Percentiles rank a stretch among this genome's conserved stretches.
Conservation (phyloP, 768 basidiomycete species). For the Pleurotus cornucopiae region DNA sequence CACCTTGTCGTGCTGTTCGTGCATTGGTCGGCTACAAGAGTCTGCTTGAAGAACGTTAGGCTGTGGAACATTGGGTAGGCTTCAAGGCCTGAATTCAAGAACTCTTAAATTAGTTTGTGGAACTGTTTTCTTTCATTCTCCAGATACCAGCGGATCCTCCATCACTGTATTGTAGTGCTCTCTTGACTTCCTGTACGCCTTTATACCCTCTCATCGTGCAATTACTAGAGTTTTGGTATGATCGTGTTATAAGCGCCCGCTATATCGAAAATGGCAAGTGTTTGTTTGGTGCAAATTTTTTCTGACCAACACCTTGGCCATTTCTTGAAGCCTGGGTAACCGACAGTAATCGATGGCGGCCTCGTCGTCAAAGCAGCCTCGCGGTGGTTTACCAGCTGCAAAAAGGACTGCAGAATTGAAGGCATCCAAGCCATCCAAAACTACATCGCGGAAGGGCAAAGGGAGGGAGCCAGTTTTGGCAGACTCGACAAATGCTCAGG, state of each 20-base stretch:
- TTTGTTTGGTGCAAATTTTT: constrained; percentile 9
- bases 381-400: constrained; percentile 27
- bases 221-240: background rate
- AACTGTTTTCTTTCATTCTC: background rate
- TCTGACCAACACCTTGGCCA: background rate
- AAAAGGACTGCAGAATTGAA: constrained; percentile 18
- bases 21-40: constrained; percentile 57
- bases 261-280: background rate
- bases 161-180: constrained; percentile 3
- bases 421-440: constrained; percentile 14
- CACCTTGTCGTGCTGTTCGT: constrained; percentile 56
- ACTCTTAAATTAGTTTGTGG: no score
- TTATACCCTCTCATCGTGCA: background rate
- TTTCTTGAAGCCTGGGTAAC: constrained; percentile 15
- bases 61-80: background rate
- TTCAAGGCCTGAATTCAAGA: no score
- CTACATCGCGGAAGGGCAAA: constrained; percentile 41
- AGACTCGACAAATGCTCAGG: constrained; percentile 17
- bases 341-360: constrained; percentile 35
- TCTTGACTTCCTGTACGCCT: background rate
- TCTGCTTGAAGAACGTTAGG: background rate
- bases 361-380: constrained; percentile 35
- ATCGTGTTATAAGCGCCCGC: background rate
- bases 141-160: background rate
- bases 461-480: constrained; percentile 34